These are phyloP conservation scores for Oryza longistaminata DNA, from an alignment of 176 grass and related monocot genomes.

Conservation along the genomic window DNA sequence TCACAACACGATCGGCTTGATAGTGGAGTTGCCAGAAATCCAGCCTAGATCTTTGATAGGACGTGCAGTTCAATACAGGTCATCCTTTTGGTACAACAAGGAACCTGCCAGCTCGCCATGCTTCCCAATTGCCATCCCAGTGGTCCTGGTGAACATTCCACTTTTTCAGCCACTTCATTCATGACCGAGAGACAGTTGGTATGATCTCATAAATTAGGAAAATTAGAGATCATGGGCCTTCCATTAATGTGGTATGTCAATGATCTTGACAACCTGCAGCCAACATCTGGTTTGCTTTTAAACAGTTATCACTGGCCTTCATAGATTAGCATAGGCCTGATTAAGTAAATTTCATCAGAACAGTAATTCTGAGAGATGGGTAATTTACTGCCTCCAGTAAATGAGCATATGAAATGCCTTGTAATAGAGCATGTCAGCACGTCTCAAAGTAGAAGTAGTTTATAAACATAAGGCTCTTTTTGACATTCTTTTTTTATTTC, in stretches of 20 bases:
- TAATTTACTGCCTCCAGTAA: background rate
- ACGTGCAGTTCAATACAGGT: constrained; percentile 21
- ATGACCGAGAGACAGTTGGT: constrained; percentile 24
- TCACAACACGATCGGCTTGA: background rate
- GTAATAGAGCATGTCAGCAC: background rate
- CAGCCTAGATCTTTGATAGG: constrained; percentile 14
- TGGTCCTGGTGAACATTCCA: constrained; percentile 41
- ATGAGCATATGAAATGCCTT: background rate
- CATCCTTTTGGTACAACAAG: constrained; percentile 35
- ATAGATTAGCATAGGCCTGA: background rate
- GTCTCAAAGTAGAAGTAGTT: constrained; percentile 9
- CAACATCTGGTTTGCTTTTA: constrained; percentile 1
- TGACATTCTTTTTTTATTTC: background rate
- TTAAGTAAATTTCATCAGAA: background rate
- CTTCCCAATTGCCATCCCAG: constrained; percentile 19
- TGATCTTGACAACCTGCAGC: constrained; percentile 25
- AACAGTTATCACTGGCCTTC: background rate
- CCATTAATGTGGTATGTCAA: constrained; percentile 23
- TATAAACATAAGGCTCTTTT: background rate
- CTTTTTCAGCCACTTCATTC: constrained; percentile 40
- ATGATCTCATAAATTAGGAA: constrained; percentile 31
- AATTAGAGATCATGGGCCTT: constrained; percentile 28
- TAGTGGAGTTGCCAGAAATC: background rate
- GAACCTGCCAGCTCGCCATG: constrained; percentile 28
- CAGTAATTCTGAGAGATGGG: background rate